Conservation (phyloP, 2,329 filamentous ascomycete species). For the Beauveria sp. region DNA sequence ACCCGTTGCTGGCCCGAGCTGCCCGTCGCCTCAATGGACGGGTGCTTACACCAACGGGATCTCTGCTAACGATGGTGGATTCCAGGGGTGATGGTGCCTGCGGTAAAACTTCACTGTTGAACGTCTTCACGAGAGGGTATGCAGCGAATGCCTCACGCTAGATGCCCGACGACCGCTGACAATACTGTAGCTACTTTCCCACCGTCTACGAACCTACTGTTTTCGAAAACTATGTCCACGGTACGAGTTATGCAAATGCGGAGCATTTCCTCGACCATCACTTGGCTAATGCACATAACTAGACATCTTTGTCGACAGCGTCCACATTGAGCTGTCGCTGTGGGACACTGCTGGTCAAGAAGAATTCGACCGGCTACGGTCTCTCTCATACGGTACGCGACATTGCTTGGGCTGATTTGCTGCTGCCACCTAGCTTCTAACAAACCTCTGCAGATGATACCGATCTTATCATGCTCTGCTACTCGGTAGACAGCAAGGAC, state of each 20-base stretch:
- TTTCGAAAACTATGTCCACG: conserved; percentile 98
- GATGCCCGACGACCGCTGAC: conserved; percentile 6
- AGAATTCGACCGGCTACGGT: conserved; percentile 94
- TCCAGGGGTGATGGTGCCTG: conserved; percentile 86
- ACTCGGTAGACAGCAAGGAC: conserved; percentile 92
- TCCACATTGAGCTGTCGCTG: conserved; percentile 92
- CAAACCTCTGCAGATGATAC: conserved; percentile 58
- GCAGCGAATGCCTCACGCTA: conserved; percentile 22
- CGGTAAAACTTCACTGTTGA: conserved; percentile 93
- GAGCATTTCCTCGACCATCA: neutral
- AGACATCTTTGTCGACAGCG: conserved; percentile 98
- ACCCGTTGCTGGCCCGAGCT: neutral
- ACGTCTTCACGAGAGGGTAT: conserved; percentile 96
- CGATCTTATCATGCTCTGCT: conserved; percentile 97
- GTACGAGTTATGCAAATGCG: conserved; percentile 38
- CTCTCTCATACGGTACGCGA: conserved; percentile 76
- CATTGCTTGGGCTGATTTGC: neutral
- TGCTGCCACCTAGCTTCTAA: neutral
- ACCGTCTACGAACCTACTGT: conserved; percentile 98
- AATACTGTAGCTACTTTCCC: conserved; percentile 71
- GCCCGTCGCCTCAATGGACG: neutral
- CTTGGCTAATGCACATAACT: conserved; percentile 12
- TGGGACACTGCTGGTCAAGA: conserved; percentile 99
- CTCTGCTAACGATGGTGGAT: conserved; percentile 10
- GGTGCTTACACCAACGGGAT: neutral